Base-by-base conservation (phyloP, 805 yeast species). In the Torulaspora maleeae region DNA sequence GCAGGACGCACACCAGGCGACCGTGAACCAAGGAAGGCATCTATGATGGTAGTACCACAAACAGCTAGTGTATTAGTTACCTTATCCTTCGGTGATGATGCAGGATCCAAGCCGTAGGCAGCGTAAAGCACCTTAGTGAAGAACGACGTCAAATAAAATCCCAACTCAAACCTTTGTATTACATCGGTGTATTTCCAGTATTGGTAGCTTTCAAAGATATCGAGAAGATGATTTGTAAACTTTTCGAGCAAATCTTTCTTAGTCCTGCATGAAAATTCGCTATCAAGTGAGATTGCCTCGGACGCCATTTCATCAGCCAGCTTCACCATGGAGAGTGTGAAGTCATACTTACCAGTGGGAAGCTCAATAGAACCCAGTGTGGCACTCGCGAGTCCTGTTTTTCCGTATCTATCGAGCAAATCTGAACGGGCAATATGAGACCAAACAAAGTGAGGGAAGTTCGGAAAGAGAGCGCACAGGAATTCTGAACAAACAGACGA, bases 391-490 rank as follows among this genome's bases (percentile, higher is more conserved):
- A 79, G 65, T 0, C 93, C 90, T 35, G 85, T 86, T 50, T 77
- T 78, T 1, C 80, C 80, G 45, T 76, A 73, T 39, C 74, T 72
- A 11, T 83, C 81, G 1, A 88, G 68, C 24, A 89, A 67, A 15
- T 78, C 75, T 0, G 95, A 83, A 41, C 79, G 78, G 17, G 79
- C 75, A 11, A 91, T 63, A 56, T 83, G 83, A 0, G 88, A 76
- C 96, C 96, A 90, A 3, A 89, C 83, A 45, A 87, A 71, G 48
- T 76, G 73, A 0, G 95, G 78, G 32, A 72, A 76, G 5, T 77
- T 65, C 38, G 68, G 69, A 32, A 70, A 69, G 32, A 77, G 69
- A 13, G 74, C 69, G 1, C 73, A 64, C 25, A 87, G 66, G 17
- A 86, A 74, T 9, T 73, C 62, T 16, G 80, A 55, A 12, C 81